phyloP scores from a whole-genome alignment of 1,284 basidiomycete genomes.

The Sphagnurus paluster region DNA sequence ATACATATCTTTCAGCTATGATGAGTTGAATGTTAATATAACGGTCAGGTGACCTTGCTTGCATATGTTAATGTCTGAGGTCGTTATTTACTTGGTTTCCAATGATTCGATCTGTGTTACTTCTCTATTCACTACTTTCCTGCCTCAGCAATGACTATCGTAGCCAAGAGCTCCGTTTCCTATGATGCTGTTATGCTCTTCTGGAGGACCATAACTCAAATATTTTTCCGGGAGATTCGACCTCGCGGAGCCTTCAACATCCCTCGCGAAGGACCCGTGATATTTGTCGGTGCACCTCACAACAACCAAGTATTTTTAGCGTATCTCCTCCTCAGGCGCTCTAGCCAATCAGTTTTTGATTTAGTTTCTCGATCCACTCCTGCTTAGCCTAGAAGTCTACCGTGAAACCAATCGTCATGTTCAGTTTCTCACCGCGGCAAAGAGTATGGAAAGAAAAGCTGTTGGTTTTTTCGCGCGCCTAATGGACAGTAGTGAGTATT shows the following conservation, averaged over 20 bases:
- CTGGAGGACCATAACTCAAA: constrained; percentile 86
- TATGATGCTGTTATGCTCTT: constrained; percentile 74
- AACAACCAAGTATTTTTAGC: constrained; percentile 76
- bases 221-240: constrained; percentile 97
- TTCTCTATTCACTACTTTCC: constrained; percentile 1
- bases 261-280: constrained; percentile 88
- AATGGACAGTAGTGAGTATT: constrained; percentile 87
- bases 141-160: constrained; percentile 12
- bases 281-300: constrained; percentile 97
- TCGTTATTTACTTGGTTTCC: neutral
- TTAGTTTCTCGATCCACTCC: constrained; percentile 93
- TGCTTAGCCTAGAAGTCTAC: constrained; percentile 87
- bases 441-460: constrained; percentile 80
- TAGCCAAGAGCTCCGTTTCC: constrained; percentile 28
- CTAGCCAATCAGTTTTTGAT: constrained; percentile 14
- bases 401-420: constrained; percentile 85
- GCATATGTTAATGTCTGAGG: constrained; percentile 11
- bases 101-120: neutral
- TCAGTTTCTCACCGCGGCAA: constrained; percentile 92
- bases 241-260: constrained; percentile 96
- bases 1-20: constrained; percentile 8
- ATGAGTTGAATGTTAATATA: too few species aligned
- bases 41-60: constrained; percentile 11
- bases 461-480: constrained; percentile 85
- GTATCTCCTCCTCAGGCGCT: constrained; percentile 6